phyloP scores from a whole-genome alignment of 163 green algal genomes.

The Scenedesmus sp. region DNA sequence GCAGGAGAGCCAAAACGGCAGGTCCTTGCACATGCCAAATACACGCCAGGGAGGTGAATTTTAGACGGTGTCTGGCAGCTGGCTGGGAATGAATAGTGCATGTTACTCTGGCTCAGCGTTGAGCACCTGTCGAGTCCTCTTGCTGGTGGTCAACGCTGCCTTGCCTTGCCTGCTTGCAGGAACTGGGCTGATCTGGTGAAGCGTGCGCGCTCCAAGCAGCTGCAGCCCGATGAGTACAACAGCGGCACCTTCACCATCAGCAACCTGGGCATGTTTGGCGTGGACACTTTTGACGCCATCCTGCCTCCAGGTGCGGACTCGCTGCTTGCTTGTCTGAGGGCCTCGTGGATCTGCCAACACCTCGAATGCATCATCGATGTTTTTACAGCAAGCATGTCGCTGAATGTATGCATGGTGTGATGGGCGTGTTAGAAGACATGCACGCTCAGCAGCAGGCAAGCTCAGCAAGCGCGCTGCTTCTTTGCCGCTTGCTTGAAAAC shows the following conservation, averaged over 20 bases:
- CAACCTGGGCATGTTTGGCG: constrained; percentile 99
- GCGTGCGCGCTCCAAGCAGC: constrained; percentile 94
- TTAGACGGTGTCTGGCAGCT: too few species aligned
- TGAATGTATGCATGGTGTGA: too few species aligned
- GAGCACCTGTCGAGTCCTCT: not conserved
- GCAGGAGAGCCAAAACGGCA: too few species aligned
- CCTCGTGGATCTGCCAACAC: not conserved
- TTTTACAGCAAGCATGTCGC: not conserved
- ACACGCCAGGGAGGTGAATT: too few species aligned
- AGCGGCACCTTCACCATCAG: constrained; percentile 98
- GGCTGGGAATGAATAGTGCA: too few species aligned
- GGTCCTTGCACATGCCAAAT: too few species aligned
- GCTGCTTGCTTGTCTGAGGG: not conserved
- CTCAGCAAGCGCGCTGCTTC: not conserved
- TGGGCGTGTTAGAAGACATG: too few species aligned
- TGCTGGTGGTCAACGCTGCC: too few species aligned
- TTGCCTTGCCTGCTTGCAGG: constrained; percentile 55
- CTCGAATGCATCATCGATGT: not conserved
- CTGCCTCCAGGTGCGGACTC: constrained; percentile 76
- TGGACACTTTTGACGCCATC: constrained; percentile 95
- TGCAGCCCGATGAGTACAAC: constrained; percentile 91
- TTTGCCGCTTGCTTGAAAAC: not conserved
- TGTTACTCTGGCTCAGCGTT: not conserved
- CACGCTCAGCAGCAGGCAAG: too few species aligned
- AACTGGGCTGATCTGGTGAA: constrained; percentile 96